Percentiles rank a stretch among this genome's conserved stretches.
These are phyloP conservation scores for Mucor piriformis DNA, from an alignment of 371 early-diverging fungal genomes.

Conservation along the genomic window DNA sequence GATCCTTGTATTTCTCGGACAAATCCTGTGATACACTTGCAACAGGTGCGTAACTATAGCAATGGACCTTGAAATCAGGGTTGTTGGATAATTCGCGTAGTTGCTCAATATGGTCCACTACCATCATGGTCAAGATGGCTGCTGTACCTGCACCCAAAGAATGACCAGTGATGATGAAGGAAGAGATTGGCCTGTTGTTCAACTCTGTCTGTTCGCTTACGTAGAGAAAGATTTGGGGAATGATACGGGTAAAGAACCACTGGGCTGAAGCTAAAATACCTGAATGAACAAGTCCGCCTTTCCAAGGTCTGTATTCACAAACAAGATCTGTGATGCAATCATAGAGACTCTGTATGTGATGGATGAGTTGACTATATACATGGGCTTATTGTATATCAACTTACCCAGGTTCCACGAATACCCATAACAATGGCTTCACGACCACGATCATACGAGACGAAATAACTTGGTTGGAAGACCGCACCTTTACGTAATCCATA, in stretches of 20 bases:
- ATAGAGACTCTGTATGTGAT: slow-evolving; percentile 58
- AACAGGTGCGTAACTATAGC: slow-evolving; percentile 57
- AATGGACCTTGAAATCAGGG: slow-evolving; percentile 47
- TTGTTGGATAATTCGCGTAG: slow-evolving; percentile 51
- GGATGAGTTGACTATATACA: slow-evolving; percentile 28
- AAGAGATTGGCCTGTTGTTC: slow-evolving; percentile 12
- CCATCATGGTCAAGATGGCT: slow-evolving; percentile 78
- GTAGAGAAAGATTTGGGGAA: slow-evolving; percentile 65
- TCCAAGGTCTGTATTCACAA: slow-evolving; percentile 84
- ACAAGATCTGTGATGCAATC: slow-evolving; percentile 58
- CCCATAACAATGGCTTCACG: slow-evolving; percentile 72
- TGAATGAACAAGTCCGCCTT: slow-evolving; percentile 82
- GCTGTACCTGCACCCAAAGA: slow-evolving; percentile 84
- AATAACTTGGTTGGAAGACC: slow-evolving; percentile 83
- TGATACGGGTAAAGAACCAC: slow-evolving; percentile 74
- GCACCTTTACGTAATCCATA: slow-evolving; percentile 67
- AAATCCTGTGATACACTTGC: slow-evolving; percentile 73
- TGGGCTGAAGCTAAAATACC: slow-evolving; percentile 80
- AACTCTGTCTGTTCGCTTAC: slow-evolving; percentile 23
- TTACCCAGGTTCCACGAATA: slow-evolving; percentile 87
- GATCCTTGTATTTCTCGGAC: slow-evolving; percentile 63
- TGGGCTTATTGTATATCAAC: slow-evolving; percentile 51
- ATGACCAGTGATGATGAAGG: slow-evolving; percentile 61
- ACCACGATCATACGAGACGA: slow-evolving; percentile 71
- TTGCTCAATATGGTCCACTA: slow-evolving; percentile 67